Base-by-base conservation (phyloP, 2,329 filamentous ascomycete species). In the Penicillium sp. region DNA sequence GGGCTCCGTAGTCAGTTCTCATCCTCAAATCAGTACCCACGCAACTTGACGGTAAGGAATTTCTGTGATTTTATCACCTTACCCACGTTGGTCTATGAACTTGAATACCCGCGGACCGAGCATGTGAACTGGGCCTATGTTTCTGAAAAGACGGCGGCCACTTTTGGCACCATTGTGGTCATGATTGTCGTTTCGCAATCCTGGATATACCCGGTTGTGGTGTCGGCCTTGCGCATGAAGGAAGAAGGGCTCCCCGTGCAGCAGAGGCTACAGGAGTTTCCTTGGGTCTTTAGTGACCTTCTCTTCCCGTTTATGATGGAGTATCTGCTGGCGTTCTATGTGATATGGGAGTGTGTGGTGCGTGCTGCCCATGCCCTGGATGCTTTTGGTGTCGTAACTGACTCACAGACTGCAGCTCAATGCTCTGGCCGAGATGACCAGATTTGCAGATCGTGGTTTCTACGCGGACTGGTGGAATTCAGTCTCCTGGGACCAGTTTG, bases 251-350 rank as follows among this genome's bases (percentile, higher is more conserved):
- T 86, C 65, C 73, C 82, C 0, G 70, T 87, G 6, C 65, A 71
- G 3, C 72, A 80, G 50, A 77, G 86, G 38, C 79, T 87, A 59
- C 70, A 69, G 47, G 78, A 82, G 47, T 89, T 89, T 49, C 86
- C 87, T 0, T 87, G 83, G 78, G 78, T 90, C 45, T 69, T 89
- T n/a, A 78, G 76, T 49, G 86, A 90, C 57, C 75, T 91, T 50
- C 75, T 89, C 7, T 89, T 90, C 51, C 87, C 86, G 0, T 84
- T 91, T 51, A 80, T 90, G 69, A 81, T 89, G 68, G 86, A 90
- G 63, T 88, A 89, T 51, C 68, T 90, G 42, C 76, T 88, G 47
- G 77, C 81, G 0, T 91, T 86, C 84, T 90, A 89, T 64, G 77
- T 91, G 23, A 89, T 90, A 54, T 91, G 87, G 87, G 82, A 85